A percentile compares a stretch with the other conserved stretches of the same genome.
These are phyloP conservation scores for Magnusiomyces tetraspermus DNA, from an alignment of 1,139 yeast genomes.

Conservation along the genomic window DNA sequence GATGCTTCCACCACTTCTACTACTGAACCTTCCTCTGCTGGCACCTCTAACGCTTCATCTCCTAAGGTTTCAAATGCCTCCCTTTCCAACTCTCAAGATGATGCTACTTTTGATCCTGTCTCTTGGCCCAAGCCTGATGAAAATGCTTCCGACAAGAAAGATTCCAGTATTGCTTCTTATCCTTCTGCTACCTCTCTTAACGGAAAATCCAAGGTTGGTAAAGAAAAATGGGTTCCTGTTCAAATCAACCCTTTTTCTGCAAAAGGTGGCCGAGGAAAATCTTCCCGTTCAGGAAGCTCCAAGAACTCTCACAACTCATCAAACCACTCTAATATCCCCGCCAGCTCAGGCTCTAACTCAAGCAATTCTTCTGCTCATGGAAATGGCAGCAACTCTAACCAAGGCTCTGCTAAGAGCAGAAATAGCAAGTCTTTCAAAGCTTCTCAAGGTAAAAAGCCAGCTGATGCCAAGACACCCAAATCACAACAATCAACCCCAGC, in stretches of 20 bases:
- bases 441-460: conserved; percentile 3
- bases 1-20: neutral
- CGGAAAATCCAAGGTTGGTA: conserved; percentile 4
- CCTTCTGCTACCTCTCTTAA: conserved; percentile 1
- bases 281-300: conserved; percentile 9
- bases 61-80: neutral
- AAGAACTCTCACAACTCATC: conserved; percentile 2
- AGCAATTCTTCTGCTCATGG: neutral
- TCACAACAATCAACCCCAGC: neutral
- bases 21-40: neutral
- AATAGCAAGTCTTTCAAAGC: conserved; percentile 1
- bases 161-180: conserved; percentile 1
- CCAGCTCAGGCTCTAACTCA: neutral
- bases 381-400: neutral
- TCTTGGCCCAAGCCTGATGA: conserved; percentile 17
- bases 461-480: neutral
- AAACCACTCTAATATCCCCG: neutral
- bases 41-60: neutral
- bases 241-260: conserved; percentile 9
- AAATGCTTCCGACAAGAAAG: conserved; percentile 11
- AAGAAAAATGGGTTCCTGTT: conserved; percentile 8
- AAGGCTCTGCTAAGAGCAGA: neutral
- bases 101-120: conserved; percentile 12
- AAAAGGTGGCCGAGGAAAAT: conserved; percentile 7
- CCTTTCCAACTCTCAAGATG: conserved; percentile 1